A percentile compares a stretch with the other conserved stretches of the same genome.
Conservation (phyloP, 1,284 basidiomycete species). For the Neonothopanus nambi region DNA sequence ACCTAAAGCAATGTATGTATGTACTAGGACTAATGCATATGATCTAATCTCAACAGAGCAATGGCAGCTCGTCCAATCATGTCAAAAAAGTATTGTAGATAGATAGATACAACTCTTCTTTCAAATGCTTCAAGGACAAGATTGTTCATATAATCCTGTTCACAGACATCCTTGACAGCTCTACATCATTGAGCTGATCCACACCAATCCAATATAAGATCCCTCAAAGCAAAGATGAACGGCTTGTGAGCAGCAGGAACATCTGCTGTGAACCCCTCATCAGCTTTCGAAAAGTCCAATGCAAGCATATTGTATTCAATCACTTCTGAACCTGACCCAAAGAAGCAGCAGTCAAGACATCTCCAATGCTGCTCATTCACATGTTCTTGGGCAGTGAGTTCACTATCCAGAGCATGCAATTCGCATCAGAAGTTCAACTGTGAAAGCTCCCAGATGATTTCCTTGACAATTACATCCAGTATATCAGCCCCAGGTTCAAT, state of each 20-base stretch:
- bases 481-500: neutral
- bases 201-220: neutral
- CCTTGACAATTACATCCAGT: neutral
- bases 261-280: no score
- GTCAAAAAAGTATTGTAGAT: constrained; percentile 1
- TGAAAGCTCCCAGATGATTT: neutral
- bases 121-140: neutral
- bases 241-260: neutral
- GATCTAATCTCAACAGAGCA: no score
- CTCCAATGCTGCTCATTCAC: neutral
- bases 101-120: neutral
- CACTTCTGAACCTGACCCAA: no score
- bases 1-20: no score
- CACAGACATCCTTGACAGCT: neutral
- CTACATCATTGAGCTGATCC: neutral
- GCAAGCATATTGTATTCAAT: no score
- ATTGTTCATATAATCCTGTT: neutral
- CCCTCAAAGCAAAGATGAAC: neutral
- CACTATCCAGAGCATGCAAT: neutral
- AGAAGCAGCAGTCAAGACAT: no score
- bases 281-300: no score
- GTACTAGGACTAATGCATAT: no score
- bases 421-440: neutral
- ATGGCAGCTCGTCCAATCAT: neutral
- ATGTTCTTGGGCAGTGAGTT: neutral